Evolutionary conservation across 2,329 filamentous ascomycete genomes (phyloP), one percentile per base, ranked within the genome.

Genomic region (Cordyceps cateniannulata): DNA sequence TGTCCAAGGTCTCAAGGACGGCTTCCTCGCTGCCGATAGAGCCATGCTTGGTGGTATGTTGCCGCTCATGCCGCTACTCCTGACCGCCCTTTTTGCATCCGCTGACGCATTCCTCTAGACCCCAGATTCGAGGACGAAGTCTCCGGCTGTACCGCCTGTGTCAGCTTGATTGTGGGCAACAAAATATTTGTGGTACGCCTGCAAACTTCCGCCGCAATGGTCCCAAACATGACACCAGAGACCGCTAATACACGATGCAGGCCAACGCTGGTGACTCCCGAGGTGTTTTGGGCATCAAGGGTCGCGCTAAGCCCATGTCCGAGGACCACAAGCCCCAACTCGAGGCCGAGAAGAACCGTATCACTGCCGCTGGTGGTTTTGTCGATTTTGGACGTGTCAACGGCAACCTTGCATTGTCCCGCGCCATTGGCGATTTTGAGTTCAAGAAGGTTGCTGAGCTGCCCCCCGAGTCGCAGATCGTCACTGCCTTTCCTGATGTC

Each of bases 241-340:
- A 1, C 58, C 62, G 32, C 20, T 60, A 59, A 70, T 57, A 45
- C 50, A 60, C 45, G 27, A 60, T 60, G 59, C 68, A 99, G 95
- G 95, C 91, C 70, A 99, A 99, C 74, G 91, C 95, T 65, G 95
- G 95, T 72, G 95, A 99, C 75, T 99, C 95, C 65, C 87, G 95
- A 80, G 91, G 89, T 71, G 95, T 99, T 27, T 79, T 99, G 66
- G 95, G 95, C 69, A 91, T 99, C 71, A 99, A 98, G 80, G 95
- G 95, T 66, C 86, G 95, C 69, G 95, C 95, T 67, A 99, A 98
- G 80, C 95, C 95, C 57, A 82, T 99, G 63, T 99, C 95, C n/a
- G 96, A 96, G 72, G 95, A 99, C 75, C 95, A 99, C 82, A 99
- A 99, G 79, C 95, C 95, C 47, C 93, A 97, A 75, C 97, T 98